Evolutionary conservation across 768 basidiomycete species (phyloP).

Genomic region (Rhizopogon salebrosus): DNA sequence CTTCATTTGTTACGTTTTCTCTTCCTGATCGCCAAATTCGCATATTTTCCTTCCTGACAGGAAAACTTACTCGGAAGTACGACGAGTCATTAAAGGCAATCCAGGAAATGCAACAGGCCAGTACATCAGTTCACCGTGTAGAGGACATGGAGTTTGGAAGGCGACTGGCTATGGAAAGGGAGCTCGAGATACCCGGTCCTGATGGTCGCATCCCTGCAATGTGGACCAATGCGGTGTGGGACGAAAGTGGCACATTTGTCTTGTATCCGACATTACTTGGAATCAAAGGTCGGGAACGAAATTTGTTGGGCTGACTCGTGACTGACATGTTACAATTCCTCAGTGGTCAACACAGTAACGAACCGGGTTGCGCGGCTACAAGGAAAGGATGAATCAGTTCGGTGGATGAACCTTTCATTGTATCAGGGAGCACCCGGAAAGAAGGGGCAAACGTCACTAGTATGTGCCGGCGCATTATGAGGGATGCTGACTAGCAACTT

Average conservation of each 20-base stretch:
- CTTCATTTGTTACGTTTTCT: constrained; percentile 90
- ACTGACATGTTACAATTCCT: neutral
- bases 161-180: constrained; percentile 86
- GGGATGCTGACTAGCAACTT: constrained; percentile 3
- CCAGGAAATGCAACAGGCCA: constrained; percentile 99
- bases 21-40: constrained; percentile 92
- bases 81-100: constrained; percentile 91
- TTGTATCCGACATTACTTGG: constrained; percentile 92
- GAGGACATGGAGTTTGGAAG: constrained; percentile 99
- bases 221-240: constrained; percentile 93
- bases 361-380: constrained; percentile 86
- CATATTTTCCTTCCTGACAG: constrained; percentile 85
- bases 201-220: constrained; percentile 69
- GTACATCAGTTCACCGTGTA: constrained; percentile 84
- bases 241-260: constrained; percentile 93
- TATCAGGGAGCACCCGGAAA: constrained; percentile 95
- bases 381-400: constrained; percentile 90
- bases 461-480: constrained; percentile 28
- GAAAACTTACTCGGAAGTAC: constrained; percentile 88
- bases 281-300: constrained; percentile 70
- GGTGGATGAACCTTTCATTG: constrained; percentile 82
- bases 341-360: constrained; percentile 92
- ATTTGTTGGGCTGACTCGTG: neutral
- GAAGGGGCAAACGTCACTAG: constrained; percentile 77
- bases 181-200: constrained; percentile 77